Evolutionary conservation across 768 basidiomycete species (phyloP).

Genomic region (Mycena vulgaris): DNA sequence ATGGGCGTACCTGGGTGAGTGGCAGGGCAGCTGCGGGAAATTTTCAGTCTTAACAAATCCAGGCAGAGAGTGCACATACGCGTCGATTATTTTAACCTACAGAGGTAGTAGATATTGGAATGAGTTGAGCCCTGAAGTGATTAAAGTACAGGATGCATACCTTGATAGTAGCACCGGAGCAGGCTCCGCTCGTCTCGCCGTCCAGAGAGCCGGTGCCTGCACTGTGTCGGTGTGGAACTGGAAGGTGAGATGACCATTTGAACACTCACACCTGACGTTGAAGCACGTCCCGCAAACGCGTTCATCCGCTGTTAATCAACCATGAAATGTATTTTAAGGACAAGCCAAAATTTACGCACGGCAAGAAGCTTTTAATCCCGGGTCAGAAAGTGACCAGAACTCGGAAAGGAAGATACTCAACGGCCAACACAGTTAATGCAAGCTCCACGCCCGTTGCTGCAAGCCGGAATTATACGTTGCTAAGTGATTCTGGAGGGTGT

Average conservation of each 20-base stretch:
- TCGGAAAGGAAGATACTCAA: slow-evolving; percentile 31
- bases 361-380: slow-evolving; percentile 28
- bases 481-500: background rate
- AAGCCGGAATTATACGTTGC: background rate
- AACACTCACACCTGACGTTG: slow-evolving; percentile 44
- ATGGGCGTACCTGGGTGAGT: slow-evolving; percentile 43
- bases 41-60: background rate
- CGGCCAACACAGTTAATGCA: slow-evolving; percentile 49
- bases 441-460: slow-evolving; percentile 41
- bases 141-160: background rate
- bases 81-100: slow-evolving; percentile 51
- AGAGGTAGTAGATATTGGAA: background rate
- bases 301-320: slow-evolving; percentile 16
- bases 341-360: slow-evolving; percentile 16
- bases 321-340: background rate
- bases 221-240: too few species aligned
- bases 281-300: slow-evolving; percentile 40
- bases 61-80: slow-evolving; percentile 33
- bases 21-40: slow-evolving; percentile 45
- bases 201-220: slow-evolving; percentile 46
- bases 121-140: too few species aligned
- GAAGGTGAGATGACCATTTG: background rate
- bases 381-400: background rate
- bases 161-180: slow-evolving; percentile 50
- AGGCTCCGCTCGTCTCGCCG: slow-evolving; percentile 45